Base-by-base conservation (phyloP, 495 filamentous ascomycete species). In the Acidomyces sp. region DNA sequence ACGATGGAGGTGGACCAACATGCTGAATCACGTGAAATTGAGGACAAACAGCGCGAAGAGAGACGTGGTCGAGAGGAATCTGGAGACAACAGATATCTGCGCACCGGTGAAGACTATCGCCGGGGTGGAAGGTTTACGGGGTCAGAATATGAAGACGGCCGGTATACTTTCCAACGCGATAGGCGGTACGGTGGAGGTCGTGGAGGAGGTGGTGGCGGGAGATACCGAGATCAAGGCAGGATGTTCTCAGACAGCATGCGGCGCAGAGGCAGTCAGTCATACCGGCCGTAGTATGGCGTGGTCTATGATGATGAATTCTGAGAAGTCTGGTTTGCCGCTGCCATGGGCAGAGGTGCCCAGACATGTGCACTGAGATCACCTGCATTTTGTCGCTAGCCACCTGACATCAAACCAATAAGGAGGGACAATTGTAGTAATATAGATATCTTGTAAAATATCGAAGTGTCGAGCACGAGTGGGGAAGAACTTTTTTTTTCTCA, bases 1-100 rank as follows among this genome's bases (percentile, higher is more conserved):
- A 28, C 37, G 21, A 64, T 64, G 61, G 58, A 61, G 18, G 41
- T 62, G 9, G 61, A 62, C 38, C 51, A 57, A 5, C 25, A 51
- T 19, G 23, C 39, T 17, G 39, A 45, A 13, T 21, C 36, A 6
- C 39, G 37, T 25, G 41, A 13, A 33, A 32, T 25, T 7, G 48
- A 51, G 21, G 32, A 51, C 29, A 23, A 43, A 12, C 24, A 34
- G 24, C 48, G 48, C 26, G 48, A 51, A 28, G 43, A 51, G 38
- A 42, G 48, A 13, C 34, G 43, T 19, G 27, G 34, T 33, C 23
- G 32, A 27, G 37, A 40, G 21, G 31, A 37, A n/a, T n/a, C 43
- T 34, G 17, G 46, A 23, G 22, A 26, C 26, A 12, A 21, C 6
- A 6, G 18, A 26, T 17, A 35, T 22, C 3, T 15, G 15, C 19